A percentile compares a stretch with the other conserved stretches of the same genome.
phyloP scores from a whole-genome alignment of 116 monocot species.

The Trichopus zeylanicus region DNA sequence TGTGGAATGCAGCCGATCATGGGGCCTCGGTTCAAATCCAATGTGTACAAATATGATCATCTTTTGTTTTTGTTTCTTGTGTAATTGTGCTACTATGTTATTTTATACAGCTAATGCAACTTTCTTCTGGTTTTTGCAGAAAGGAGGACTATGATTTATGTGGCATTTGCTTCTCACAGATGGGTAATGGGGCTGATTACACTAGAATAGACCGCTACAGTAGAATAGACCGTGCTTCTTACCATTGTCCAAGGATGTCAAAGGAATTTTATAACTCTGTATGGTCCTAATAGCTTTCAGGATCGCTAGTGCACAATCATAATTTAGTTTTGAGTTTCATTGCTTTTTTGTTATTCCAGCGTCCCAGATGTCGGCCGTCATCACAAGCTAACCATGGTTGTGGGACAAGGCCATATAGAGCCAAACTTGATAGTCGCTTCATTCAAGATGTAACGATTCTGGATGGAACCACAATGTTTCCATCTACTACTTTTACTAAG shows the following conservation, averaged over 20 bases:
- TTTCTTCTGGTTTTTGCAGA: conserved; percentile 21
- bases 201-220: too few species aligned
- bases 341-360: conserved; percentile 23
- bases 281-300: conserved; percentile 6
- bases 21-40: conserved; percentile 78
- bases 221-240: conserved; percentile 29
- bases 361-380: conserved; percentile 2
- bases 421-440: conserved; percentile 64
- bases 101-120: not conserved
- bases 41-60: conserved; percentile 60
- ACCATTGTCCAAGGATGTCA: conserved; percentile 11
- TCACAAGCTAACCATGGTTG: conserved; percentile 14
- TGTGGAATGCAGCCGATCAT: conserved; percentile 81
- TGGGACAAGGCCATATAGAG: conserved; percentile 10
- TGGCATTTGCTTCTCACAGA: conserved; percentile 38
- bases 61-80: not conserved
- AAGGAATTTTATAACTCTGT: conserved; percentile 25
- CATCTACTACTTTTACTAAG: conserved; percentile 67
- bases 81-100: not conserved
- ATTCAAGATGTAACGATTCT: conserved; percentile 72
- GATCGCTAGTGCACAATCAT: not conserved
- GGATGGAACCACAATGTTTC: conserved; percentile 76
- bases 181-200: conserved; percentile 65
- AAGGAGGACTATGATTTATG: conserved; percentile 87
- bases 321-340: not conserved